Percentiles rank a stretch among this genome's conserved stretches.
Conservation (phyloP, 2,329 filamentous ascomycete species). For the Colletotrichum higginsianum region DNA sequence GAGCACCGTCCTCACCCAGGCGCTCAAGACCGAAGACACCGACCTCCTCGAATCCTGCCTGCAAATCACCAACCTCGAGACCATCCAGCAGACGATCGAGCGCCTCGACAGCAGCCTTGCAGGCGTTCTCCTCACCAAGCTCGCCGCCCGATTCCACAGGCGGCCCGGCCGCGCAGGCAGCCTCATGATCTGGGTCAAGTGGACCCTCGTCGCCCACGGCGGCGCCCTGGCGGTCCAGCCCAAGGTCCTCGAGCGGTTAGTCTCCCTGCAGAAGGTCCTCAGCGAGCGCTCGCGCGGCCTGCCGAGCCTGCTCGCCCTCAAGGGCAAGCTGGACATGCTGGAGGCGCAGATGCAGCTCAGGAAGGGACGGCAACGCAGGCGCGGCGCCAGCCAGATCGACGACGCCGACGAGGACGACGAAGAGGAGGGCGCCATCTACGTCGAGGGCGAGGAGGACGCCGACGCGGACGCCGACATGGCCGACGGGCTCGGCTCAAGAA, state of each 20-base stretch:
- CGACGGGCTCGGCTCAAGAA: constrained; percentile 49
- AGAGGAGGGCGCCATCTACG: constrained; percentile 85
- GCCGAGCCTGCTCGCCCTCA: constrained; percentile 86
- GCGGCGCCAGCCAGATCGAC: constrained; percentile 55
- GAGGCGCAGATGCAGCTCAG: constrained; percentile 90
- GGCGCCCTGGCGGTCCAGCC: constrained; percentile 90
- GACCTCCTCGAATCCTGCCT: constrained; percentile 94
- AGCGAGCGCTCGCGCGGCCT: constrained; percentile 88
- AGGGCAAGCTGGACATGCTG: constrained; percentile 96
- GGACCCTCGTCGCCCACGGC: constrained; percentile 92
- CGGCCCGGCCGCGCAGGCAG: constrained; percentile 90
- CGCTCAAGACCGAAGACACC: constrained; percentile 91
- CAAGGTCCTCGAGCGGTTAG: constrained; percentile 84
- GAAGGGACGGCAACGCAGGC: constrained; percentile 73
- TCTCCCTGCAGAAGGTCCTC: constrained; percentile 86
- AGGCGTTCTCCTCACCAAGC: constrained; percentile 81
- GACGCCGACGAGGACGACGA: constrained; percentile 68
- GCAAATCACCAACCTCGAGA: constrained; percentile 81
- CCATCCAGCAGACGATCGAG: constrained; percentile 90
- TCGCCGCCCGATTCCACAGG: constrained; percentile 89
- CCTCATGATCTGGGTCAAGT: constrained; percentile 96
- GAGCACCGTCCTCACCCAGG: constrained; percentile 92
- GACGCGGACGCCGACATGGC: constrained; percentile 51
- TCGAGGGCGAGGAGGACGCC: constrained; percentile 81
- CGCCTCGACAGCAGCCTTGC: constrained; percentile 89